phyloP scores from a whole-genome alignment of 129 eudicot genomes.

The Mikania micrantha region DNA sequence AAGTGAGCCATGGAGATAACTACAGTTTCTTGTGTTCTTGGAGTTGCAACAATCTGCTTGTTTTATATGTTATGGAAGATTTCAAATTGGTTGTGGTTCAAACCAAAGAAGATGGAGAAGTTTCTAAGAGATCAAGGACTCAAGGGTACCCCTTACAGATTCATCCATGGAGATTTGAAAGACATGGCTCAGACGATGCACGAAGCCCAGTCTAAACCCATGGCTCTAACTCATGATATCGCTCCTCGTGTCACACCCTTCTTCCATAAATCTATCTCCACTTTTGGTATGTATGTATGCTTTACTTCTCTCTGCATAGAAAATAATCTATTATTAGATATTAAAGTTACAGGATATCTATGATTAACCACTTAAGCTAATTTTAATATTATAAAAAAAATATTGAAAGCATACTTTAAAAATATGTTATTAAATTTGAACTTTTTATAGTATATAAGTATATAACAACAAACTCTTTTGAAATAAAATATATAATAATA shows the following conservation, averaged over 20 bases:
- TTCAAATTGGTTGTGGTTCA: constrained; percentile 48
- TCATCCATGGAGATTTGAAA: constrained; percentile 49
- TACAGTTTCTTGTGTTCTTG: constrained; percentile 5
- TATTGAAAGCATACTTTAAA: no score
- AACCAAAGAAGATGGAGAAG: constrained; percentile 48
- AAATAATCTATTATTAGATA: no score
- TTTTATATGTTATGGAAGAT: constrained; percentile 37
- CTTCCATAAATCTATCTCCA: constrained; percentile 31
- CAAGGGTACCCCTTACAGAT: constrained; percentile 39
- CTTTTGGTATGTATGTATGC: constrained; percentile 28
- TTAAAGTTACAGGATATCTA: no score
- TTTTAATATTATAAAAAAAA: no score
- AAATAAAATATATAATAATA: no score
- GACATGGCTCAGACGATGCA: constrained; percentile 32
- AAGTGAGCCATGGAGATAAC: constrained; percentile 17
- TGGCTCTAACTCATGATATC: constrained; percentile 33
- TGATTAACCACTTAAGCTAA: no score
- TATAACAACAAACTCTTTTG: no score
- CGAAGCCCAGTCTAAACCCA: constrained; percentile 42
- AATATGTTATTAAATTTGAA: no score
- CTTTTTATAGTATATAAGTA: no score
- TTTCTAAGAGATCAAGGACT: constrained; percentile 57
- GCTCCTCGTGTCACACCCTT: constrained; percentile 41
- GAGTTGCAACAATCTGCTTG: constrained; percentile 11
- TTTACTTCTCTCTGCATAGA: no score